Evolutionary conservation across 1,284 basidiomycete genomes (phyloP).

Genomic region (Boletus semigastroideus): DNA sequence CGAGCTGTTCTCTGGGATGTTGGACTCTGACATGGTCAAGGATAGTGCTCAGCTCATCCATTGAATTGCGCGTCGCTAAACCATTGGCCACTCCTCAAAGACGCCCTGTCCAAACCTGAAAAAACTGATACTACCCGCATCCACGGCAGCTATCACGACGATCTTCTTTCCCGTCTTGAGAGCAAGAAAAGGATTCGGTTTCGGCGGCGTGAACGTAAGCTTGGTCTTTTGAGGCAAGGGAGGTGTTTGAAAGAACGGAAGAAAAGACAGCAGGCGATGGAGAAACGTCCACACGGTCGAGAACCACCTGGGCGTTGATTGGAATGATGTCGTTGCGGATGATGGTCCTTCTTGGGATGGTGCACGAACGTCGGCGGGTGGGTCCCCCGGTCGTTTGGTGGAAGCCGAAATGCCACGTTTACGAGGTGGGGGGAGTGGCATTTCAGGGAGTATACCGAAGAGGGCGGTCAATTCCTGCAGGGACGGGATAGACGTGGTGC

Average conservation of each 20-base stretch:
- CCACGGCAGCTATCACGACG: conserved; percentile 87
- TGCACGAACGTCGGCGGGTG: conserved; percentile 10
- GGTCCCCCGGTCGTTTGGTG: conserved; percentile 17
- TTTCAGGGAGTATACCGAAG: conserved; percentile 60
- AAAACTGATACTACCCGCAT: conserved; percentile 87
- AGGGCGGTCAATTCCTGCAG: conserved; percentile 65
- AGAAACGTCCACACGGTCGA: background rate
- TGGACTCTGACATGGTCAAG: too few species aligned
- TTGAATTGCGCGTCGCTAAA: conserved; percentile 7
- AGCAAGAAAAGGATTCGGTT: conserved; percentile 67
- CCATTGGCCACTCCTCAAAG: conserved; percentile 77
- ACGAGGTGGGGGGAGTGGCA: conserved; percentile 54
- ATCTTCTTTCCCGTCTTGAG: conserved; percentile 86
- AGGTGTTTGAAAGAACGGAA: conserved; percentile 13
- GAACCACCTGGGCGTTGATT: background rate
- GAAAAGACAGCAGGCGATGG: conserved; percentile 10
- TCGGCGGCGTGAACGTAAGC: conserved; percentile 38
- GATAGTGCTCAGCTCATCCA: too few species aligned
- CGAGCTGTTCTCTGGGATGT: too few species aligned
- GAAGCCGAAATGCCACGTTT: conserved; percentile 28
- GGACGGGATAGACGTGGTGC: conserved; percentile 73
- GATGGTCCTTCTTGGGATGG: too few species aligned
- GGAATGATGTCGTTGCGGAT: background rate
- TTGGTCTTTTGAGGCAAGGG: conserved; percentile 24
- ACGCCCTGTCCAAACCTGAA: conserved; percentile 85